Conservation (phyloP, 805 yeast species). For the Wickerhamiella australiensis region DNA sequence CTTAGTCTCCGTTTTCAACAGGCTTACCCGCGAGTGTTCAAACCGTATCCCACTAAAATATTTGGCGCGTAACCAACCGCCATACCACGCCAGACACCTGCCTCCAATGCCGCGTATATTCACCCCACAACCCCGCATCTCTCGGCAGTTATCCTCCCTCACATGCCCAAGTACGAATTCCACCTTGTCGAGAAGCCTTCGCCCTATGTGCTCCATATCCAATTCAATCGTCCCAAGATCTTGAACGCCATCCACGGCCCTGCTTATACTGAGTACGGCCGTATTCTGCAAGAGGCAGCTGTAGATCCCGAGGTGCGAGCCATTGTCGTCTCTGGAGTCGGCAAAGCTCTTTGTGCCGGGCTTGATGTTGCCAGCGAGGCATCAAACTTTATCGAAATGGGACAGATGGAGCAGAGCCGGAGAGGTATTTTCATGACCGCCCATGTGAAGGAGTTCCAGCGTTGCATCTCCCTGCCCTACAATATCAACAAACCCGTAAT, state of each 20-base stretch:
- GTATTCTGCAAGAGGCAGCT: conserved; percentile 37
- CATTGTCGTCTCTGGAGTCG: conserved; percentile 46
- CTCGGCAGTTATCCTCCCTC: background rate
- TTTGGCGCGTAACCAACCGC: too few species aligned
- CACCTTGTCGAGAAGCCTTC: conserved; percentile 41
- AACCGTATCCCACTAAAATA: too few species aligned
- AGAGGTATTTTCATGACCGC: conserved; percentile 26
- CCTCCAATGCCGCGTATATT: too few species aligned
- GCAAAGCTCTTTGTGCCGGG: conserved; percentile 53
- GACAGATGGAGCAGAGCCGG: conserved; percentile 23
- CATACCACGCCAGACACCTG: too few species aligned
- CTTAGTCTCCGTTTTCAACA: too few species aligned
- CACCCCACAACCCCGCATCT: background rate
- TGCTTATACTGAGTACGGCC: conserved; percentile 46
- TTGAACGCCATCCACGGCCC: conserved; percentile 46
- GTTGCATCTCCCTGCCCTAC: conserved; percentile 32
- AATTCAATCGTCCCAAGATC: conserved; percentile 47
- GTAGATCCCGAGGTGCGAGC: conserved; percentile 36
- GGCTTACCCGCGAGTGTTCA: too few species aligned
- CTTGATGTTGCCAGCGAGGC: conserved; percentile 38
- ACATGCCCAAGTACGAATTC: conserved; percentile 20
- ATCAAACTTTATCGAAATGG: conserved; percentile 14
- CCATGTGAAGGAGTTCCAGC: conserved; percentile 47
- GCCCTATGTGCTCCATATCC: conserved; percentile 42
- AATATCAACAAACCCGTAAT: conserved; percentile 41